Conservation (phyloP, 2,329 filamentous ascomycete species). For the Aspergillus pseudoterreus region DNA sequence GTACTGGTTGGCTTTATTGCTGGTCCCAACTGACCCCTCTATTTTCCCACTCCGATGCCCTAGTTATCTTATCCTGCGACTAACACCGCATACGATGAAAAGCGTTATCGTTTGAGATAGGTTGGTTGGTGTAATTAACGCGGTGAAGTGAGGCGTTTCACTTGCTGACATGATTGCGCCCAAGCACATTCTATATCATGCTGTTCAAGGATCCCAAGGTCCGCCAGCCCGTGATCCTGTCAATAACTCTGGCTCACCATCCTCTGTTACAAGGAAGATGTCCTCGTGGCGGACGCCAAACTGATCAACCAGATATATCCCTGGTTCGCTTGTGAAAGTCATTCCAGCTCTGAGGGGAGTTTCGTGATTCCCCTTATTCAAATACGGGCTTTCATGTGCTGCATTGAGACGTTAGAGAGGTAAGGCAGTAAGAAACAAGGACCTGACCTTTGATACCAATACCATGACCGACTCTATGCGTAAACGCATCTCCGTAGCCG, state of each 20-base stretch:
- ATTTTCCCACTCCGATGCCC: too few species aligned
- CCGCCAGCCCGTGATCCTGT: slow-evolving; percentile 51
- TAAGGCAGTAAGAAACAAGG: not conserved
- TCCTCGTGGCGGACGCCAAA: slow-evolving; percentile 64
- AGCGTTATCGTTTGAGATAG: too few species aligned
- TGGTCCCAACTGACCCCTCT: too few species aligned
- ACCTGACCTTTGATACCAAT: slow-evolving; percentile 58
- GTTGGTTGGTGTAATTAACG: too few species aligned
- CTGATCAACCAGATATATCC: slow-evolving; percentile 56
- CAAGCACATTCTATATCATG: too few species aligned
- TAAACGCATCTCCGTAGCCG: slow-evolving; percentile 58
- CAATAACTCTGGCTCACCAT: slow-evolving; percentile 53
- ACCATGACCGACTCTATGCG: slow-evolving; percentile 60
- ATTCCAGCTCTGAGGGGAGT: slow-evolving; percentile 53
- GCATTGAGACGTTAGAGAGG: not conserved
- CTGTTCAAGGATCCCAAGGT: slow-evolving; percentile 50
- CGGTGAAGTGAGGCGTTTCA: too few species aligned
- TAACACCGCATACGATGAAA: too few species aligned
- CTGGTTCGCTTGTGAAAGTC: slow-evolving; percentile 62
- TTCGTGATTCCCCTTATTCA: slow-evolving; percentile 58
- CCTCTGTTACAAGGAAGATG: slow-evolving; percentile 54
- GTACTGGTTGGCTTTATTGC: too few species aligned
- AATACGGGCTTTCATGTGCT: slow-evolving; percentile 60
- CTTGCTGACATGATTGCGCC: too few species aligned
- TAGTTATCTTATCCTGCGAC: too few species aligned